These are phyloP conservation scores for Cerioporus squamosus DNA, from an alignment of 1,284 basidiomycete genomes.

Conservation along the genomic window DNA sequence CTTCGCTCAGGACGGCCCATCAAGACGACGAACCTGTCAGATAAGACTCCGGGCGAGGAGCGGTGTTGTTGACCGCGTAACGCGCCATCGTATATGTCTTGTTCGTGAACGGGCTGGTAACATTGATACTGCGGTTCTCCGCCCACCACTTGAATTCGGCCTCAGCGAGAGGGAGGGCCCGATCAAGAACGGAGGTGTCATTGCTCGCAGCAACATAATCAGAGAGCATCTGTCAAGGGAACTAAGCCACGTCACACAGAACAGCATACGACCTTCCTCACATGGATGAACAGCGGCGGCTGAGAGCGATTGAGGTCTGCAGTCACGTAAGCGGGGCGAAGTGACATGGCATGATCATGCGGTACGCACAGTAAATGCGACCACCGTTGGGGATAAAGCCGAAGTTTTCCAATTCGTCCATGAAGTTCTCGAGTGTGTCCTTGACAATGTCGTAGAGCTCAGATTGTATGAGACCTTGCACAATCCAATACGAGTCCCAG, in stretches of 20 bases:
- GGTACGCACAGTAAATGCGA: slow-evolving; percentile 69
- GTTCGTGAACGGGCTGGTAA: slow-evolving; percentile 78
- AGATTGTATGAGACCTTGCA: slow-evolving; percentile 82
- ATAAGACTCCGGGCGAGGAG: slow-evolving; percentile 89
- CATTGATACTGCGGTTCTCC: slow-evolving; percentile 72
- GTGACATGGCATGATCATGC: slow-evolving; percentile 11
- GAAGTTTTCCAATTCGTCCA: slow-evolving; percentile 82
- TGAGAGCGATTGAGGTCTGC: slow-evolving; percentile 87
- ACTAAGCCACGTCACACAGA: neutral
- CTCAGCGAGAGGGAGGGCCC: slow-evolving; percentile 68
- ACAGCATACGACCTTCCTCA: slow-evolving; percentile 35
- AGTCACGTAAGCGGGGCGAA: neutral
- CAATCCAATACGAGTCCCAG: slow-evolving; percentile 89
- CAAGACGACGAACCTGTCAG: slow-evolving; percentile 46
- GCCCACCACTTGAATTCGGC: slow-evolving; percentile 86
- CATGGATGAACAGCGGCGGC: slow-evolving; percentile 85
- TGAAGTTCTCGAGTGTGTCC: slow-evolving; percentile 86
- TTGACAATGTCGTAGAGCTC: slow-evolving; percentile 77
- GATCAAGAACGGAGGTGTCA: slow-evolving; percentile 64
- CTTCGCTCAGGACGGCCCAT: neutral
- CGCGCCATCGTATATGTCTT: slow-evolving; percentile 68
- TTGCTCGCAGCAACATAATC: slow-evolving; percentile 63
- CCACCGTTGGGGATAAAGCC: slow-evolving; percentile 96
- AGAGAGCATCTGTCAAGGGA: slow-evolving; percentile 61
- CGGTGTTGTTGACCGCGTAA: slow-evolving; percentile 82